Percentiles rank a stretch among this genome's conserved stretches.
Conservation (phyloP, 2,329 filamentous ascomycete genomes). For the Huntiella bhutanensis region DNA sequence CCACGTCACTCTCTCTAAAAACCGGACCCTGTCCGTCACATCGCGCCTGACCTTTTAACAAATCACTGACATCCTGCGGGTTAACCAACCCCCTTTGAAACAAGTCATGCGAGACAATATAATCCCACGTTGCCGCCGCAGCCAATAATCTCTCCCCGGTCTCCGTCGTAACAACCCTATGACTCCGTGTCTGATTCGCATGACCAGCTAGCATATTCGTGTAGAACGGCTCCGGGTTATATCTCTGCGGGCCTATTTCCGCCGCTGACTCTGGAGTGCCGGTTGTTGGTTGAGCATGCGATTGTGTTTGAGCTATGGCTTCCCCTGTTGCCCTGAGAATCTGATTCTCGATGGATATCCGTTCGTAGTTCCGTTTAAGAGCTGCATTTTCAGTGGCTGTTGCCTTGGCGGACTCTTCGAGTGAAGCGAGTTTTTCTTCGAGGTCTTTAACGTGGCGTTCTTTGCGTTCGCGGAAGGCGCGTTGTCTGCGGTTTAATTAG, state of each 20-base stretch:
- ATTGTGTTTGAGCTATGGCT: conserved; percentile 19
- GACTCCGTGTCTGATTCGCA: conserved; percentile 42
- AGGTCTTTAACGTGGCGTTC: conserved; percentile 88
- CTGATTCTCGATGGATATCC: conserved; percentile 77
- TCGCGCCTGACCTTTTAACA: conserved; percentile 52
- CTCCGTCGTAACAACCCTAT: conserved; percentile 49
- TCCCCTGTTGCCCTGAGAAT: conserved; percentile 57
- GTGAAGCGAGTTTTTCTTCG: conserved; percentile 55
- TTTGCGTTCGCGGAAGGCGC: conserved; percentile 89
- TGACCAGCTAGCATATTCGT: conserved; percentile 42
- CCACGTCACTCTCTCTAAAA: conserved; percentile 59
- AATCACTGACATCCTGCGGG: conserved; percentile 61
- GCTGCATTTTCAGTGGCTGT: conserved; percentile 71
- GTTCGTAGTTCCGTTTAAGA: conserved; percentile 66
- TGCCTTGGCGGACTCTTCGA: conserved; percentile 55
- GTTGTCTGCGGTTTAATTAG: conserved; percentile 42
- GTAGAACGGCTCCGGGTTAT: conserved; percentile 55
- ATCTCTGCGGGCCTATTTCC: conserved; percentile 42
- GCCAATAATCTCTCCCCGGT: conserved; percentile 51
- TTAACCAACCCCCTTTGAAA: conserved; percentile 65
- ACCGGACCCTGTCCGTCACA: conserved; percentile 82
- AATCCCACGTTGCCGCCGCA: conserved; percentile 70
- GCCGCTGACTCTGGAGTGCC: conserved; percentile 18
- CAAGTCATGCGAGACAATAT: conserved; percentile 63
- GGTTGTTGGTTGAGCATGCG: conserved; percentile 16